Evolutionary conservation across 1,284 basidiomycete species (phyloP).

Genomic region (Fomes fomentarius): DNA sequence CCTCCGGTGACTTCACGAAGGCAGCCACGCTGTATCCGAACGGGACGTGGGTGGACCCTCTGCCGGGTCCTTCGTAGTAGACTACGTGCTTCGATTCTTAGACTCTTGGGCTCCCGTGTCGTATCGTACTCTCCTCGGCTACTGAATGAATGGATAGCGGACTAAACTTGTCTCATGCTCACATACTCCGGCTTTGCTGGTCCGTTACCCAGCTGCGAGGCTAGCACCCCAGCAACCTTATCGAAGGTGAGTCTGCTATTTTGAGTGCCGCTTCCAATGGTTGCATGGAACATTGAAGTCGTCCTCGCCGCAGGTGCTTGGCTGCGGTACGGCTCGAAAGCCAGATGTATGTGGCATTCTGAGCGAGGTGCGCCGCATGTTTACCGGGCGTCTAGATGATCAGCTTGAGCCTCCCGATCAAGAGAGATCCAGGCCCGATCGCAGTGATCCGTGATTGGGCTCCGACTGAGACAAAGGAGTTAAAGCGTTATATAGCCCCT

Average conservation of each 20-base stretch:
- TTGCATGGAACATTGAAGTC: constrained; percentile 3
- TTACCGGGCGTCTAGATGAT: constrained; percentile 12
- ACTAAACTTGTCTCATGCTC: constrained; percentile 19
- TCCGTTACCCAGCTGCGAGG: constrained; percentile 3
- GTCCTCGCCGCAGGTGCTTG: not conserved
- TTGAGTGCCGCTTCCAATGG: too few species aligned
- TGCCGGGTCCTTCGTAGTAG: constrained; percentile 63
- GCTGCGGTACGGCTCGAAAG: not conserved
- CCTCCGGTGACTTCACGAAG: constrained; percentile 80
- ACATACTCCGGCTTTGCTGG: constrained; percentile 9
- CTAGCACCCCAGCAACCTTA: not conserved
- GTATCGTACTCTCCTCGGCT: constrained; percentile 8
- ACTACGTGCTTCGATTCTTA: constrained; percentile 1
- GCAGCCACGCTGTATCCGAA: constrained; percentile 80
- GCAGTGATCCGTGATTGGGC: constrained; percentile 10
- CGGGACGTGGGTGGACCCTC: constrained; percentile 79
- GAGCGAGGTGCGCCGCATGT: too few species aligned
- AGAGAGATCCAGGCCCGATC: constrained; percentile 17
- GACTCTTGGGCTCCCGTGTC: not conserved
- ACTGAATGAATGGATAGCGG: constrained; percentile 9
- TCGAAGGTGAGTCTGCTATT: not conserved
- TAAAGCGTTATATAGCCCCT: constrained; percentile 13
- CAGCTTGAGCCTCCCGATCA: constrained; percentile 17
- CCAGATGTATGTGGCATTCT: too few species aligned
- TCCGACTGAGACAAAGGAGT: not conserved